Evolutionary conservation across 2,329 filamentous ascomycete genomes (phyloP), one percentile per base, ranked within the genome.

Genomic region (Diaporthe destruens): DNA sequence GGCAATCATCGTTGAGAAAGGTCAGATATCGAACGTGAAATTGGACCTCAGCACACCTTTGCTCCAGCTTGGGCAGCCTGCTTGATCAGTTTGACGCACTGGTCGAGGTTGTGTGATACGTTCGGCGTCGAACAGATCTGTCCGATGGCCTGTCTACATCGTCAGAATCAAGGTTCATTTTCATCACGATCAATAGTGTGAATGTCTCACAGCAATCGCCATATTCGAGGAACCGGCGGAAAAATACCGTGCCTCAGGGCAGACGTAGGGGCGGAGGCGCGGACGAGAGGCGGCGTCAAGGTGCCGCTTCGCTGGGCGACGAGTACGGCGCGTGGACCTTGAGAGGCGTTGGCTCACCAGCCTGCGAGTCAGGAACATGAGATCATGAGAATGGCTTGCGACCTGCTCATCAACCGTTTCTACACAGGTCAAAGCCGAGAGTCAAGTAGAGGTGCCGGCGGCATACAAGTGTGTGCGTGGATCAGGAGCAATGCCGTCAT

Each of bases 51-150:
- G 73, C 81, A 73, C 78, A 95, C 94, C 86, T 95, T 93, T 71
- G 95, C 95, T 56, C 94, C 94, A 71, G 91, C 91, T 36, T 87
- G 85, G 12, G 92, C 91, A 47, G 96, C 95, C 80, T 92, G 93
- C 72, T 86, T 86, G 71, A 96, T 87, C 57, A 98, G 86, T 53
- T 82, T 85, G 74, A 91, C 89, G 82, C 94, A 97, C 82, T 96
- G 93, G 65, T 89, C 85, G 56, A 98, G 89, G 81, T 98, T 98
- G 78, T 93, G 88, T 76, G 88, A 83, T 85, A 96, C 91, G 75
- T 89, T 93, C 74, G 91, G 87, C 72, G 94, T 97, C 49, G 95
- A 95, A 84, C 94, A 95, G 82, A 98, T 90, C 83, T 98, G 96
- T 44, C 95, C 95, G 57, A 98, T 87, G 76, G 95, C 95, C 94